Base-by-base conservation (phyloP, 2,329 filamentous ascomycete species). In the Diaporthe vexans region DNA sequence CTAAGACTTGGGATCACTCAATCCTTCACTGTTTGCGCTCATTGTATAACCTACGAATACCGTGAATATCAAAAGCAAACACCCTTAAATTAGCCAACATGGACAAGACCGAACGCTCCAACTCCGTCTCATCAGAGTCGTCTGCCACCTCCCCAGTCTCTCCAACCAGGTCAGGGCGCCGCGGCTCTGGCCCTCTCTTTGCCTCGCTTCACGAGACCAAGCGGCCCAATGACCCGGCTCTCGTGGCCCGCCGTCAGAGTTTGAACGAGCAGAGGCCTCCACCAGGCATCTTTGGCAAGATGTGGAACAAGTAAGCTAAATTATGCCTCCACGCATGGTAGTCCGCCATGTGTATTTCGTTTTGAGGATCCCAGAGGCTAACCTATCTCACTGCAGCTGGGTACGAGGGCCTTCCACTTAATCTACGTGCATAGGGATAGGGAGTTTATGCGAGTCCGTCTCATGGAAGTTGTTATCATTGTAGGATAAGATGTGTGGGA, bases 261-360 rank as follows among this genome's bases (percentile, higher is more conserved):
- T 82, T 91, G 77, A 84, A 84, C 40, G 89, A 91, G 73, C 89
- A 91, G 79, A 85, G 85, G 74, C 84, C 84, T 19, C 81, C 84
- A 67, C 79, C 85, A 1, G 89, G 89, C 54, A 81, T 91, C 76
- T 82, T 91, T 69, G 87, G 87, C 71, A 84, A 86, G 76, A 85
- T 90, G 83, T 91, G 90, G 87, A 85, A 90, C 77, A 90, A 86
- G 89, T 91, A 81, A 71, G 87, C 79, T 40, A 11, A 2, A 13
- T 40, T 40, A 13, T 13, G 4, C 10, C 8, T 3, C 10, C 11
- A 13, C 37, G 11, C 37, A 40, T 40, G 37, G 13, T 40, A 13
- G 37, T 19, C 19, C 4, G 40, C 40, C 40, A 43, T 7, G 40
- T 43, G 17, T 37, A 17, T 4, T 5, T 21, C 19, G 19, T 48